phyloP scores from a whole-genome alignment of 345 rosid species.

The Lepidium didymum region DNA sequence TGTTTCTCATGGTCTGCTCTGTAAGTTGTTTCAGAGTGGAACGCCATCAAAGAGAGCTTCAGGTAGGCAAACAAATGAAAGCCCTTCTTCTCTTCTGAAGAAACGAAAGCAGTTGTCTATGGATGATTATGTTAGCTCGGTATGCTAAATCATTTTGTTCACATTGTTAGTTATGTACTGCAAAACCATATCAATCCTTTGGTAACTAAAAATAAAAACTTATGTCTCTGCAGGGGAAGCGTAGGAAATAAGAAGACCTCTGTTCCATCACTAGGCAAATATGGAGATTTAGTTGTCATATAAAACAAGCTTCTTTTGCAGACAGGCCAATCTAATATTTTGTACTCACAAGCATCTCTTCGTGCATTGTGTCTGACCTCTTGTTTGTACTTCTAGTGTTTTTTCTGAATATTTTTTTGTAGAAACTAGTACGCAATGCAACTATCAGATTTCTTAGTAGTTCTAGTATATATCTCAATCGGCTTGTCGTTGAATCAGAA shows the following conservation, averaged over 20 bases:
- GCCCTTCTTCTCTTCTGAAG: slow-evolving; percentile 49
- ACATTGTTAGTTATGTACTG: not conserved
- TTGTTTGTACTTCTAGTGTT: not conserved
- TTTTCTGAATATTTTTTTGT: not conserved
- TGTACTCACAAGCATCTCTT: not conserved
- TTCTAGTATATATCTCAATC: not conserved
- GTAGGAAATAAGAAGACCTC: slow-evolving; percentile 43
- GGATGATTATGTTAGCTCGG: slow-evolving; percentile 72
- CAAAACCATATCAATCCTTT: not conserved
- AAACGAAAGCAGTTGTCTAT: slow-evolving; percentile 78
- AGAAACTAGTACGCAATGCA: not conserved
- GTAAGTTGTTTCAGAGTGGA: slow-evolving; percentile 9
- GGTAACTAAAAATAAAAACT: not conserved
- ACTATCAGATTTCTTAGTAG: not conserved
- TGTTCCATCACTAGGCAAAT: not conserved
- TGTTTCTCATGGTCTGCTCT: not conserved
- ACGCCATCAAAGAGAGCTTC: slow-evolving; percentile 65
- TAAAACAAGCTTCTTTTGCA: not conserved
- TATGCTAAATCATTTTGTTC: not conserved
- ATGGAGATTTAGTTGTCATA: not conserved
- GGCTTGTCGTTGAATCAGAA: not conserved
- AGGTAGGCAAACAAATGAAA: slow-evolving; percentile 61
- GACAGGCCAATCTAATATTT: not conserved
- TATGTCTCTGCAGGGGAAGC: slow-evolving; percentile 49
- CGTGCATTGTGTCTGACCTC: not conserved